Conservation (phyloP, 176 grass and related monocot species). For the Phoenix dactylifera region DNA sequence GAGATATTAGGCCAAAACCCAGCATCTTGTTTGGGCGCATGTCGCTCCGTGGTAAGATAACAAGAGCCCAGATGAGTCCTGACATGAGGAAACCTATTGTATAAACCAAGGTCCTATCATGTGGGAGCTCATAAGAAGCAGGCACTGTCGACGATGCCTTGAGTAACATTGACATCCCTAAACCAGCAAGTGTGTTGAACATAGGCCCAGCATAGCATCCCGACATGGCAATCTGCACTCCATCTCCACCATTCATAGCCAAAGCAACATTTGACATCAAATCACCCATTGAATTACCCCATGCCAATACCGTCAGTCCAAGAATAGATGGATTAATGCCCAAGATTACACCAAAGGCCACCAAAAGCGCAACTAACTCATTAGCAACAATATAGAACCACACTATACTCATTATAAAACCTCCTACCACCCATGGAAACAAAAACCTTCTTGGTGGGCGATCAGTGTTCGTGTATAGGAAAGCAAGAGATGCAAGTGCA, state of each 20-base stretch:
- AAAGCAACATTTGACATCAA: slow-evolving; percentile 93
- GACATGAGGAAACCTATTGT: slow-evolving; percentile 78
- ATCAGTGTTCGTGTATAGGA: slow-evolving; percentile 51
- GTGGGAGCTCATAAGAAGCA: slow-evolving; percentile 50
- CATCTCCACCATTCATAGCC: slow-evolving; percentile 78
- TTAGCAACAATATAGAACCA: slow-evolving; percentile 99
- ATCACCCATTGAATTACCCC: slow-evolving; percentile 98
- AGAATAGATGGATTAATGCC: slow-evolving; percentile 94
- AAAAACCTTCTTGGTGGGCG: slow-evolving; percentile 69
- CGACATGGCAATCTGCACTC: slow-evolving; percentile 92
- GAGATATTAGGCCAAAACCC: slow-evolving; percentile 70
- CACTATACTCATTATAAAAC: slow-evolving; percentile 94
- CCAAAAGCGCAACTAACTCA: slow-evolving; percentile 87
- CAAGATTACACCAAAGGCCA: slow-evolving; percentile 78
- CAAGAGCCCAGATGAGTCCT: slow-evolving; percentile 76
- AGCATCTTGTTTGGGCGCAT: slow-evolving; percentile 80
- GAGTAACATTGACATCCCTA: slow-evolving; percentile 86
- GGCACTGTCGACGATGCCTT: slow-evolving; percentile 72
- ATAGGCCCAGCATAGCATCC: slow-evolving; percentile 99
- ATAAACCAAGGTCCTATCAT: slow-evolving; percentile 70
- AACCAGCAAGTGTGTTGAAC: slow-evolving; percentile 94
- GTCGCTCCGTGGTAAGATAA: slow-evolving; percentile 50
- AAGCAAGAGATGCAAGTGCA: slow-evolving; percentile 49
- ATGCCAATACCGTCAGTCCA: slow-evolving; percentile 85
- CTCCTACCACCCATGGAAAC: slow-evolving; percentile 93